Base-by-base conservation (phyloP, 305 asterid genomes). In the Solanum aculeatissimum region DNA sequence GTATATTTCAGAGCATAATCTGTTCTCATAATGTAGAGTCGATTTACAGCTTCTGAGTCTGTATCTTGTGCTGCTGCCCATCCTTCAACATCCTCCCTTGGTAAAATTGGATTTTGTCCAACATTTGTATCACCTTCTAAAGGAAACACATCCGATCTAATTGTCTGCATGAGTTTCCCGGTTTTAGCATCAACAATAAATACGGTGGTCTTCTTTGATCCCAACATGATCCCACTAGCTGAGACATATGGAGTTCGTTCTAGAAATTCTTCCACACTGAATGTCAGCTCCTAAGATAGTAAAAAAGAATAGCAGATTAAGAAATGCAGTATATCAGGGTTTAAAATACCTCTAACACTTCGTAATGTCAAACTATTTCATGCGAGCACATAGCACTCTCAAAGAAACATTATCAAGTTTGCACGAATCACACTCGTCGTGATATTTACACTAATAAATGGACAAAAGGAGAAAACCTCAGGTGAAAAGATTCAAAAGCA, bases 151-250 rank as follows among this genome's bases (percentile, higher is more conserved):
- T 93, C 98, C 9, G 96, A 92, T 82, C 90, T 89, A 84, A 91
- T 81, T 60, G 87, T 89, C 47, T 89, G 93, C 72, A 95, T 88
- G 63, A 90, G 86, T 89, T 93, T 91, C 62, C 99, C 99, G 38
- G 92, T 89, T 88, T 91, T 88, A 84, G 92, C 91, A 92, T 95
- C 95, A 83, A 95, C 92, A 27, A 92, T 90, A 80, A 94, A 95
- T 49, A 91, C 93, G 57, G 96, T 87, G 74, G 98, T 93, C 85
- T 85, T 94, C 92, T 92, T 95, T 21, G 99, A 94, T 49, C 98
- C 97, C 78, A 93, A 81, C 93, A 93, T 89, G 79, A 95, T 86
- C 32, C 98, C 97, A 12, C 95, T 91, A 74, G 92, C 89, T 51
- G 92, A 89, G 70, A 92, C 90, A 83, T 88, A 88, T 60, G 99